Evolutionary conservation across 2,329 filamentous ascomycete genomes (phyloP).

Genomic region (Xylariaceae sp.): DNA sequence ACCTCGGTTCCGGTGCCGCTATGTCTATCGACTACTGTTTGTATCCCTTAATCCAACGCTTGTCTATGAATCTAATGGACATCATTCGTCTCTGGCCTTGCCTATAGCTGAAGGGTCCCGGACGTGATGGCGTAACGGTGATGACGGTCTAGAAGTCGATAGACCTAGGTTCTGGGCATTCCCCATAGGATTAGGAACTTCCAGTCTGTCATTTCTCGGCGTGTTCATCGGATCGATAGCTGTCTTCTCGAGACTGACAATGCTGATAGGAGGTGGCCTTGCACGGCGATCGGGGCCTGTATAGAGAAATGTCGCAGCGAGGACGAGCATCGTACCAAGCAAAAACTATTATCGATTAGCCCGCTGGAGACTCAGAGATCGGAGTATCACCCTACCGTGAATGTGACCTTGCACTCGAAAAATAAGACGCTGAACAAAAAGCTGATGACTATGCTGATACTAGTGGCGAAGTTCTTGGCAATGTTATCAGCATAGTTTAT

Average conservation of each 20-base stretch:
- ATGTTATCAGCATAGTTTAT: slow-evolving; percentile 86
- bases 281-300: slow-evolving; percentile 60
- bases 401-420: slow-evolving; percentile 73
- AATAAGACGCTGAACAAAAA: slow-evolving; percentile 81
- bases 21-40: background rate
- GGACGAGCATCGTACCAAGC: slow-evolving; percentile 71
- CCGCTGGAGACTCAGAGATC: too few species aligned
- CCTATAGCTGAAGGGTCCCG: slow-evolving; percentile 25
- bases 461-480: slow-evolving; percentile 89
- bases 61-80: background rate
- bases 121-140: slow-evolving; percentile 29
- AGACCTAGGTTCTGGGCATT: slow-evolving; percentile 27
- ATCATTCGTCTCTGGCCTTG: slow-evolving; percentile 29
- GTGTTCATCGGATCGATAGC: slow-evolving; percentile 46
- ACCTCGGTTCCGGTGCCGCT: background rate
- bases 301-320: slow-evolving; percentile 83
- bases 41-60: background rate
- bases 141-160: slow-evolving; percentile 31
- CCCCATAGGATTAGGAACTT: slow-evolving; percentile 29
- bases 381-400: slow-evolving; percentile 55
- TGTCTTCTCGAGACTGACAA: slow-evolving; percentile 75
- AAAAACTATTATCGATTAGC: slow-evolving; percentile 61
- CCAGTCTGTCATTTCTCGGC: slow-evolving; percentile 26
- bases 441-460: slow-evolving; percentile 84
- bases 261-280: slow-evolving; percentile 62